Base-by-base conservation (phyloP, 495 filamentous ascomycete genomes). In the Hypoxylon cercidicola region DNA sequence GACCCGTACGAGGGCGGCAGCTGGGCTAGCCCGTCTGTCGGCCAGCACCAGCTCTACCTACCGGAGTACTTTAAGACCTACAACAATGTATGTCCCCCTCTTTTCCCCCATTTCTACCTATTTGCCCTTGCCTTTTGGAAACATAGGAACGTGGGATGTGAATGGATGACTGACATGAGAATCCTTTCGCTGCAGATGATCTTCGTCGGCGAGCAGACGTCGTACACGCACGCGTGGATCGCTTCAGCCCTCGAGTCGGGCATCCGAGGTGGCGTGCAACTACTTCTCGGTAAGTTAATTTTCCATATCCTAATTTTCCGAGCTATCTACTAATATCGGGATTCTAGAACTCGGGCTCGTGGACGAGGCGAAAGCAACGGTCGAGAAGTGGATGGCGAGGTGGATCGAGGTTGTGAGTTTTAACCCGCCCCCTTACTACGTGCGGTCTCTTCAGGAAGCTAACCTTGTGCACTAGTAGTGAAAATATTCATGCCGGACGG, bases 221-320 rank as follows among this genome's bases (percentile, higher is more conserved):
- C 82, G 45, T 90, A 88, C 72, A 90, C 88, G n/a, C 88, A 90
- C 68, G 87, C 87, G 4, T 91, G 88, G 88, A 89, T 91, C 45
- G 85, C 87, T 20, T 84, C 83, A 2, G 88, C 88, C 5, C 72
- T 91, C 23, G 88, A 90, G 70, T 87, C 84, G 16, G 88, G 85
- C 0, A 86, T 90, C 18, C 76, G 88, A 0, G 88, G 88, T 0
- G 84, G 84, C 6, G 83, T 87, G 13, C 88, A 91, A 68, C 60
- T 90, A 52, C 71, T 90, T 59, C 78, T 90, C 1, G 86, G 73
- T 70, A 18, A 56, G 48, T 52, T 0, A 19, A 13, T n/a, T 15
- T 30, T 32, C 1, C 23, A n/a, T 47, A 6, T 20, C 30, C 30
- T 12, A 32, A 34, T 21, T 30, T 1, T 25, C 56, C 21, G 16